A percentile compares a stretch with the other conserved stretches of the same genome.
These are phyloP conservation scores for Hypoxylon lenormandii DNA, from an alignment of 495 filamentous ascomycete species.

Conservation along the genomic window DNA sequence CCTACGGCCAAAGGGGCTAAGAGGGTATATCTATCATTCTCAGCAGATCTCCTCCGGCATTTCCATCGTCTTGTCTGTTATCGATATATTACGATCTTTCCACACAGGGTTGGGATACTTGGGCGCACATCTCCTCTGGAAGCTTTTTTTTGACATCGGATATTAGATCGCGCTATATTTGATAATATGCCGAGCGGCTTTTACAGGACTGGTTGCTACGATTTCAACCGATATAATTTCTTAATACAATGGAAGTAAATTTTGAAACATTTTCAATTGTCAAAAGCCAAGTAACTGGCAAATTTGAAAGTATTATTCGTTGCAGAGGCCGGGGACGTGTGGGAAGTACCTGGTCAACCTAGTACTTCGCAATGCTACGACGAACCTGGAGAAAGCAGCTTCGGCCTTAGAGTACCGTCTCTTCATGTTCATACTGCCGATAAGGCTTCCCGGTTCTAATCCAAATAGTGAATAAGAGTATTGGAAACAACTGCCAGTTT, in stretches of 20 bases:
- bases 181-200: too few species aligned
- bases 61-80: not conserved
- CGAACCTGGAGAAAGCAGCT: constrained; percentile 10
- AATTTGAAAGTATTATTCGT: too few species aligned
- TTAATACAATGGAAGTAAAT: too few species aligned
- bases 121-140: too few species aligned
- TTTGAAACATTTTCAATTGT: too few species aligned
- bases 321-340: not conserved
- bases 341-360: not conserved
- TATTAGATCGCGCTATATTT: too few species aligned
- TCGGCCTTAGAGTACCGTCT: not conserved
- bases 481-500: constrained; percentile 1
- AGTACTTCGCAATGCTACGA: not conserved
- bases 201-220: too few species aligned
- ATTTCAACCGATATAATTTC: too few species aligned
- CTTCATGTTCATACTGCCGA: not conserved
- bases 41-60: not conserved
- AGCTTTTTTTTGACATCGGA: too few species aligned
- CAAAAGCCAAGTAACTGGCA: too few species aligned
- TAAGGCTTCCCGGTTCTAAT: not conserved
- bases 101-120: too few species aligned
- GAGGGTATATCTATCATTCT: not conserved
- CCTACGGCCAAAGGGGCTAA: constrained; percentile 26
- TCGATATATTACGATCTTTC: too few species aligned
- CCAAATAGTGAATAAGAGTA: constrained; percentile 6